phyloP scores from a whole-genome alignment of 2,329 filamentous ascomycete species.

The Elsinoe australis region DNA sequence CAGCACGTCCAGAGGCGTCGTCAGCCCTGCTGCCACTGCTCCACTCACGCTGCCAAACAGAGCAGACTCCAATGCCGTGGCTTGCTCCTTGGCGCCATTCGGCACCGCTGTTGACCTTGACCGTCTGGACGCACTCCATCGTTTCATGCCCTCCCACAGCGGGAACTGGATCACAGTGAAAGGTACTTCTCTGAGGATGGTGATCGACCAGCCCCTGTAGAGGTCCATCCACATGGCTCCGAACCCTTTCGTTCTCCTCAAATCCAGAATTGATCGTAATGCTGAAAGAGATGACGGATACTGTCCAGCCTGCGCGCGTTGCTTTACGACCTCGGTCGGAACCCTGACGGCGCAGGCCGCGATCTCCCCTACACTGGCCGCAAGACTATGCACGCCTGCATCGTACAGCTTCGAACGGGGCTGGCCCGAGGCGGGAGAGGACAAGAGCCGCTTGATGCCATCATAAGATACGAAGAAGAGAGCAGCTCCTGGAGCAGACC shows the following conservation, averaged over 20 bases:
- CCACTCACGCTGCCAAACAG: conserved; percentile 78
- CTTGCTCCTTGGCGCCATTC: conserved; percentile 39
- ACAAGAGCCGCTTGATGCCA: conserved; percentile 23
- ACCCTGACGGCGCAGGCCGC: conserved; percentile 88
- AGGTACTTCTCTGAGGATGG: conserved; percentile 89
- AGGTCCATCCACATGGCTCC: conserved; percentile 67
- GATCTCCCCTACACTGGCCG: conserved; percentile 78
- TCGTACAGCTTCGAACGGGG: conserved; percentile 21
- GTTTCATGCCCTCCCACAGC: conserved; percentile 89
- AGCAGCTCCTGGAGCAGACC: conserved; percentile 85
- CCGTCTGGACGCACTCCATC: conserved; percentile 48
- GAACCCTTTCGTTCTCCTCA: conserved; percentile 35
- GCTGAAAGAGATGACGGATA: conserved; percentile 63
- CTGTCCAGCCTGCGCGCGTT: conserved; percentile 82
- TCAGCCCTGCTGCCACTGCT: conserved; percentile 75
- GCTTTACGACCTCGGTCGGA: conserved; percentile 94
- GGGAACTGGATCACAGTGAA: conserved; percentile 98
- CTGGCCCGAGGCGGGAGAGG: background rate
- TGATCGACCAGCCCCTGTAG: conserved; percentile 87
- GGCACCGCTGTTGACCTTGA: conserved; percentile 17
- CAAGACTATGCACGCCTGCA: conserved; percentile 63
- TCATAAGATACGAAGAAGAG: conserved; percentile 66
- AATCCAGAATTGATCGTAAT: conserved; percentile 57
- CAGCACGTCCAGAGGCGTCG: conserved; percentile 89
- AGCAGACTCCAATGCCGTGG: conserved; percentile 71